Evolutionary conservation across 2,329 filamentous ascomycete genomes (phyloP), one percentile per base, ranked within the genome.

Genomic region (Scytalidium sp.): DNA sequence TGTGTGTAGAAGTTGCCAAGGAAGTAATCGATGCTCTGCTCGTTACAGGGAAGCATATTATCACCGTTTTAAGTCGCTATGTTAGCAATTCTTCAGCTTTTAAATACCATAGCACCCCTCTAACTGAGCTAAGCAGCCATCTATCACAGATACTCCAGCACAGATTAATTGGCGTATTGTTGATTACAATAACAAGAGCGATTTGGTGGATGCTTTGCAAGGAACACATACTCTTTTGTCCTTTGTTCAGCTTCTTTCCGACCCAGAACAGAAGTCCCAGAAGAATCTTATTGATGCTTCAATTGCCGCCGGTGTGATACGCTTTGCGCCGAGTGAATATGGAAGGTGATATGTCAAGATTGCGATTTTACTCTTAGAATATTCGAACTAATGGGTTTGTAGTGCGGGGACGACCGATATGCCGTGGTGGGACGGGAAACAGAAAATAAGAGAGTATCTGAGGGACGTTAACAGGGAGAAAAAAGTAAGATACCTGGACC

Each of bases 161-260:
- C 8, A 13, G 13, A 29, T 29, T 8, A 7, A 29, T 13, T 29
- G 25, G 25, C 25, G 13, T 8, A 29, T 13, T 21, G 69, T 75
- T 10, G 65, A 76, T 54, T 83, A 83, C 56, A 51, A 63, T 1
- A 61, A 76, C 54, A 67, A 63, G 36, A 46, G 51, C 0, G 46
- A 65, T 3, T 63, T 83, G 3, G 60, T 63, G 0, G 43, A 64
- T 4, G 60, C 64, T 0, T 64, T 84, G 1, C 47, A 58, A 11
- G 79, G 77, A 5, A 67, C 74, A 0, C 71, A 83, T 43, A 80
- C 76, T 0, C 64, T 84, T 3, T 64, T 82, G 0, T 80, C 75
- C 2, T 83, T 82, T 56, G 50, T 55, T 15, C 43, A 59, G 4
- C 45, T 56, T 5, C 43, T 58, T 4, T 44, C 54, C 10, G 58